Evolutionary conservation across 176 grass and related monocot genomes (phyloP).

Genomic region (Hordeum marinum): DNA sequence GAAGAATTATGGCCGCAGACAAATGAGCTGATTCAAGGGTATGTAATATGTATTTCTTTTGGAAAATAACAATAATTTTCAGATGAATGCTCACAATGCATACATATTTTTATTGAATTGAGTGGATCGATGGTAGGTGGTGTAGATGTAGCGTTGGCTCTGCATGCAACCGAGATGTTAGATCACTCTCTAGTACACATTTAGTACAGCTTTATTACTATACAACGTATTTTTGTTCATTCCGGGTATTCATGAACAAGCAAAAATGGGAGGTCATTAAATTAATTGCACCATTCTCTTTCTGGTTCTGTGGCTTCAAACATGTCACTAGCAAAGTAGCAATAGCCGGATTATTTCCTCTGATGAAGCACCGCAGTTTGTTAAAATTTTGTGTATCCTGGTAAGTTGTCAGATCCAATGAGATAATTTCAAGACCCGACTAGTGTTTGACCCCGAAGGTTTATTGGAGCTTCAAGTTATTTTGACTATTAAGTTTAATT

Average conservation of each 20-base stretch:
- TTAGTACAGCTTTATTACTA: not conserved
- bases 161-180: not conserved
- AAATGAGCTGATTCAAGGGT: slow-evolving; percentile 56
- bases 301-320: not conserved
- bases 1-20: slow-evolving; percentile 64
- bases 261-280: not conserved
- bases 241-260: not conserved
- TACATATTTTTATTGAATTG: not conserved
- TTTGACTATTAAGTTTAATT: not conserved
- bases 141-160: not conserved
- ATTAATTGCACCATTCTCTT: not conserved
- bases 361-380: not conserved
- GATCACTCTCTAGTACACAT: not conserved
- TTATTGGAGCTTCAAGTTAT: not conserved
- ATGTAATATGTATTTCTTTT: slow-evolving; percentile 24
- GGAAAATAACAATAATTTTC: not conserved
- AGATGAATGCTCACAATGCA: not conserved
- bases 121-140: not conserved
- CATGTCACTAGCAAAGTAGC: not conserved
- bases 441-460: not conserved
- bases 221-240: not conserved
- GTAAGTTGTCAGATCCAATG: not conserved
- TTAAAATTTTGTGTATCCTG: not conserved
- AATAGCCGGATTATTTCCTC: not conserved
- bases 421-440: not conserved